Base-by-base conservation (phyloP, 2,329 filamentous ascomycete genomes). In the Tolypocladium nubicola region DNA sequence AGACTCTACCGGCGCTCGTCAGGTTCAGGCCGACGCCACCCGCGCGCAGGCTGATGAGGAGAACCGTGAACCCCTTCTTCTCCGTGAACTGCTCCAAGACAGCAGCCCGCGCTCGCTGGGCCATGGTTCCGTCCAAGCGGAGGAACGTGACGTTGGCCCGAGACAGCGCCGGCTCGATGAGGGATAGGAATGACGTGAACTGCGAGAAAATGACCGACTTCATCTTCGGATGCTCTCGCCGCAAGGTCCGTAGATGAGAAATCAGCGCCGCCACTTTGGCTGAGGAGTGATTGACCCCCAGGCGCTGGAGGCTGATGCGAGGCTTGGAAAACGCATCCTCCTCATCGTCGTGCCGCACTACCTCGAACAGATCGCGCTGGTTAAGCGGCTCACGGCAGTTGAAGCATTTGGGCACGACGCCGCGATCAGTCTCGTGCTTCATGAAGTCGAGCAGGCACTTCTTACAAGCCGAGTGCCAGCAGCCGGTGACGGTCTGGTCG, bases 381-480 rank as follows among this genome's bases (percentile, higher is more conserved):
- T 87, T 94, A 66, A 99, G 85, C 14, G 84, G 79, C 64, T 90
- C 88, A 38, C 94, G 88, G 68, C 94, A 99, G 62, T 88, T 93
- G 75, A 96, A 96, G 72, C 94, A 99, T 11, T 87, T 83, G 1
- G 94, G 88, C 0, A 87, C 71, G 54, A 89, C 82, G 49, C 86
- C 85, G 58, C 87, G 90, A 63, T 90, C 86, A 5, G 80, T 87
- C 69, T 96, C 88, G 66, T 96, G 91, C 61, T 88, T 85, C 66
- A 99, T 95, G 64, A 90, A 96, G 64, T 90, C 86, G 2, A 95
- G 76, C n/a, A 97, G 75, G 65, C 94, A 99, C 61, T 89, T 87
- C 72, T 94, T 96, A 76, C 94, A 99, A 1, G 94, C 92, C 39
- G 90, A 96, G 71, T 99, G 94, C 91, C 94, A 99, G 73, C 94